Conservation (phyloP, 495 filamentous ascomycete species). For the Lophiostoma macrostomum region DNA sequence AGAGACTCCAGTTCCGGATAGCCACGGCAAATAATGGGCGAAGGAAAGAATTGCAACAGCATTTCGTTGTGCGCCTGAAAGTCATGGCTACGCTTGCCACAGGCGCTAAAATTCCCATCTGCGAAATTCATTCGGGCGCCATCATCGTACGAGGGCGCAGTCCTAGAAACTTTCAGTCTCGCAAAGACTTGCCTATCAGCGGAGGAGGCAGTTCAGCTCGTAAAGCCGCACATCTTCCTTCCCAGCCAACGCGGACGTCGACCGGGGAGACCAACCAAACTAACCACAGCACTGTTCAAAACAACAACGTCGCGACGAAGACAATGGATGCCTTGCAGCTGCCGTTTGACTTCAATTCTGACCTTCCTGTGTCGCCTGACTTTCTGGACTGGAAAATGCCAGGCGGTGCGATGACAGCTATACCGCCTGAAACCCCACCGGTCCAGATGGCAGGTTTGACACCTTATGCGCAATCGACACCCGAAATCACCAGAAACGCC, state of each 20-base stretch:
- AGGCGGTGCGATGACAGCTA: constrained; percentile 35
- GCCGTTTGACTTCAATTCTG: constrained; percentile 36
- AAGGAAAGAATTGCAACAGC: constrained; percentile 66
- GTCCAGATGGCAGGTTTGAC: constrained; percentile 23
- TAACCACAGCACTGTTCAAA: constrained; percentile 21
- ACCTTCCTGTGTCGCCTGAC: constrained; percentile 41
- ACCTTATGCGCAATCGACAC: constrained; percentile 53
- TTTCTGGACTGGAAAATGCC: constrained; percentile 41
- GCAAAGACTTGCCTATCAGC: constrained; percentile 63
- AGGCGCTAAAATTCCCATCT: constrained; percentile 54
- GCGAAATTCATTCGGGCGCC: constrained; percentile 61
- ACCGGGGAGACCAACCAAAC: constrained; percentile 45
- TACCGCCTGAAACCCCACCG: constrained; percentile 33
- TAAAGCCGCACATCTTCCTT: constrained; percentile 37
- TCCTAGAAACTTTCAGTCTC: constrained; percentile 65
- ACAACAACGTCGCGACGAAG: constrained; percentile 13
- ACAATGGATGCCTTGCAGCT: constrained; percentile 40
- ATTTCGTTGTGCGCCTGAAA: constrained; percentile 65
- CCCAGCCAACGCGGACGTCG: constrained; percentile 47
- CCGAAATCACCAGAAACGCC: constrained; percentile 46
- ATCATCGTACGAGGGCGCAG: constrained; percentile 68
- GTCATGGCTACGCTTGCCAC: constrained; percentile 58
- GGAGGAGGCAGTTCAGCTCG: constrained; percentile 40
- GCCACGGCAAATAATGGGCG: constrained; percentile 84
- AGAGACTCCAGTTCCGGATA: constrained; percentile 85